Evolutionary conservation across 306 rosid species (phyloP).

Genomic region (Crataegus laevigata): DNA sequence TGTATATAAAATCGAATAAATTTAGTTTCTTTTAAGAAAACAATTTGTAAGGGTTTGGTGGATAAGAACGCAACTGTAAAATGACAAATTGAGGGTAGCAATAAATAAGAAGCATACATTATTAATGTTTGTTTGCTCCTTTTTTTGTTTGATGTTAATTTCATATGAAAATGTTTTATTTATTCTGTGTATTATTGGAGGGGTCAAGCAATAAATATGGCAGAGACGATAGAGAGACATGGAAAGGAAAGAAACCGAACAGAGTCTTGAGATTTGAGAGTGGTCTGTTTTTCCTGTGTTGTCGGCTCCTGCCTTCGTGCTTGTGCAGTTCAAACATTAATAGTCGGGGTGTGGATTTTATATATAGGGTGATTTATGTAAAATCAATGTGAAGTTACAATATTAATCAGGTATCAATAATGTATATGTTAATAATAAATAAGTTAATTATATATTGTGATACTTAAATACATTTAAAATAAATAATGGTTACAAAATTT

Average conservation of each 20-base stretch:
- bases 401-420: too few species aligned
- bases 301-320: neutral
- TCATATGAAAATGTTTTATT: neutral
- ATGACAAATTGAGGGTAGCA: neutral
- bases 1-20: too few species aligned
- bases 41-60: too few species aligned
- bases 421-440: too few species aligned
- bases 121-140: neutral
- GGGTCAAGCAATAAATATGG: neutral
- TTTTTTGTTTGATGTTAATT: neutral
- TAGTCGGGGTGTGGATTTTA: too few species aligned
- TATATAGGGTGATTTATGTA: too few species aligned
- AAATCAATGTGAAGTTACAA: too few species aligned
- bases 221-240: neutral
- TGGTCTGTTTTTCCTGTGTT: neutral
- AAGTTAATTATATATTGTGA: too few species aligned
- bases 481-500: too few species aligned
- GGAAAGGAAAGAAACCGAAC: neutral
- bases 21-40: too few species aligned
- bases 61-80: neutral
- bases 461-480: too few species aligned
- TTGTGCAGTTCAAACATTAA: neutral
- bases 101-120: neutral
- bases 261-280: neutral
- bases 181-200: neutral